Percentiles rank a stretch among this genome's conserved stretches.
Evolutionary conservation across 2,329 filamentous ascomycete genomes (phyloP).

Genomic region (Ophiocordyceps robertsii): DNA sequence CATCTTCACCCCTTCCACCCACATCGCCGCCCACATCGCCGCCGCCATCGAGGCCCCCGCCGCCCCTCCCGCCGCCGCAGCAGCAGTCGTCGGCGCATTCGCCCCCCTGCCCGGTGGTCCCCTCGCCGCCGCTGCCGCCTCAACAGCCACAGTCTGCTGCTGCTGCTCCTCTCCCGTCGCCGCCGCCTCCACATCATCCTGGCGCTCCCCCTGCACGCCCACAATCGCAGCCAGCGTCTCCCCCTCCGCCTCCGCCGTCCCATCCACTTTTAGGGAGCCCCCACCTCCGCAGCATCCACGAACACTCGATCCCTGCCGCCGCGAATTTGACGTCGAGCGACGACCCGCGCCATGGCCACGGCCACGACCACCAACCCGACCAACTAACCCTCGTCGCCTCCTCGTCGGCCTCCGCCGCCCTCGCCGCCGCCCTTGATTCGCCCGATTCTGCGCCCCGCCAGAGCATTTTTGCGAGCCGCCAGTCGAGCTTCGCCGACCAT

Average conservation of each 20-base stretch:
- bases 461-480: conserved; percentile 23
- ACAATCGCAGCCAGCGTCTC: conserved; percentile 2
- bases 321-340: conserved; percentile 5
- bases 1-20: conserved; percentile 5
- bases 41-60: not conserved
- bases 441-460: conserved; percentile 12
- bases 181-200: not conserved
- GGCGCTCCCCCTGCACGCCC: no score
- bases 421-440: conserved; percentile 9
- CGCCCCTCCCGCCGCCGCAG: not conserved
- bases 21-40: not conserved
- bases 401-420: conserved; percentile 2
- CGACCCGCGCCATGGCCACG: conserved; percentile 8
- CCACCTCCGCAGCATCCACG: conserved; percentile 3
- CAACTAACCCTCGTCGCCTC: conserved; percentile 12
- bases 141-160: not conserved
- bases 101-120: not conserved
- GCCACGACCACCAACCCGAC: conserved; percentile 13
- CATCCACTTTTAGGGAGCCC: not conserved
- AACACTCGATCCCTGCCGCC: not conserved
- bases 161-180: not conserved
- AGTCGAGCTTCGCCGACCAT: conserved; percentile 18
- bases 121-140: not conserved
- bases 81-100: not conserved
- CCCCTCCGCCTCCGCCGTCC: not conserved